Base-by-base conservation (phyloP, 2,329 filamentous ascomycete genomes). In the Pseudocercospora crystallina region DNA sequence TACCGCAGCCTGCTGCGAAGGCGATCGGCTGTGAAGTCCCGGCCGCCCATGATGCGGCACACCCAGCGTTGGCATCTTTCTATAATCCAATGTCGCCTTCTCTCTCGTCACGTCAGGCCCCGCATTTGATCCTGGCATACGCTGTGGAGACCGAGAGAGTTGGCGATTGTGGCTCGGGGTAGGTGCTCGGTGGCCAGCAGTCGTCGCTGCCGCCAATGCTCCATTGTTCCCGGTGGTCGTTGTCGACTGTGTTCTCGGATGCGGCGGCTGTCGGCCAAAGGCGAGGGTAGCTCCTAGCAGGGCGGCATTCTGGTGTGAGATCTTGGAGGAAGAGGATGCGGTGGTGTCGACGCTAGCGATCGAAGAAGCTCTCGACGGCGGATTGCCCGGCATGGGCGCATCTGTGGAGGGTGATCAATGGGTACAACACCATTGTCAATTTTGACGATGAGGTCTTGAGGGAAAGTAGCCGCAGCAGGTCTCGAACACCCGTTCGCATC, bases 261-360 rank as follows among this genome's bases (percentile, higher is more conserved):
- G 38, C 34, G 60, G 54, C 32, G 53, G 61, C 20, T 72, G 71
- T 60, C 73, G 76, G 9, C 67, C 70, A 62, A 80, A 80, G 15
- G 78, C 78, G 35, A 69, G 59, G 5, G 71, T 67, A 8, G 78
- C 78, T 30, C 78, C 78, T 45, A 68, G 68, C 11, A 80, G 69
- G 39, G 78, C 78, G 40, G 76, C 75, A 63, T 74, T 64, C 43
- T 47, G 52, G 33, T 57, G 58, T 30, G 51, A 46, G 14, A 30
- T 30, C 41, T 49, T 37, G 39, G 44, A 11, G n/a, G 47, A 13
- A 20, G 43, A 32, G 29, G 53, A 48, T 8, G 48, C 49, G 39
- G 32, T 49, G 45, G 51, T 58, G 38, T 50, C 57, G 41, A 49
- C 43, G 50, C 57, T 62, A 55, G 53, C 52, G 45, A 54, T 51